These are phyloP conservation scores for Penicillium olsonii DNA, from an alignment of 2,329 filamentous ascomycete species.

Conservation along the genomic window DNA sequence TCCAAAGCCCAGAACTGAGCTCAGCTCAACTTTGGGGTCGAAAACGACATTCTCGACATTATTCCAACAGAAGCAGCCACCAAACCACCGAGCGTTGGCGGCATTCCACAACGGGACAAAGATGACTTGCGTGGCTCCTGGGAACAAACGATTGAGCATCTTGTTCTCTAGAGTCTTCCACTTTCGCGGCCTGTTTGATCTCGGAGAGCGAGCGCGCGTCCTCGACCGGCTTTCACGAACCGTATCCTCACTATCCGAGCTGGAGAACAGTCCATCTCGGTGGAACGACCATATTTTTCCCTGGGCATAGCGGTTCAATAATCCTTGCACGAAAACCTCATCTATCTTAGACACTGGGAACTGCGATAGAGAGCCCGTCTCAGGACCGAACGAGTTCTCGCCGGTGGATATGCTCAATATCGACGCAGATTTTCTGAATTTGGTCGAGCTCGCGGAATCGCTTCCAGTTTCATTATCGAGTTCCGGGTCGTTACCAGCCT, in stretches of 20 bases:
- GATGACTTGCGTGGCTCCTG: constrained; percentile 47
- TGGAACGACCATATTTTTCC: constrained; percentile 51
- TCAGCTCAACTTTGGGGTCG: constrained; percentile 34
- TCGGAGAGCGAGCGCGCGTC: constrained; percentile 12
- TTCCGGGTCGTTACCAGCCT: constrained; percentile 26
- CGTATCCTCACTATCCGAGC: constrained; percentile 45
- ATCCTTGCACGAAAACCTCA: constrained; percentile 27
- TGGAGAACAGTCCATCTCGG: constrained; percentile 40
- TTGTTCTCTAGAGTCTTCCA: constrained; percentile 36
- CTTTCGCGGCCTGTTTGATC: constrained; percentile 20
- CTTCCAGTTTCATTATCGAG: constrained; percentile 25
- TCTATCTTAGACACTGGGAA: constrained; percentile 31
- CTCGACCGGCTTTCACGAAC: constrained; percentile 14
- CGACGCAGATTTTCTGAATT: constrained; percentile 17
- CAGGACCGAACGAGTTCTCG: constrained; percentile 30
- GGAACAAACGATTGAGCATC: constrained; percentile 46
- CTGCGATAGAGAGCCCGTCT: constrained; percentile 21
- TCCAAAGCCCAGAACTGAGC: constrained; percentile 41
- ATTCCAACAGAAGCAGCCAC: constrained; percentile 46
- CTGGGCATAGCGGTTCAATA: constrained; percentile 45
- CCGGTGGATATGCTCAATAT: constrained; percentile 32
- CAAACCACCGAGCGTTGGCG: constrained; percentile 48
- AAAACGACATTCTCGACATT: constrained; percentile 32
- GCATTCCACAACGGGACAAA: constrained; percentile 55
- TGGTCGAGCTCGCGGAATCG: constrained; percentile 11